Evolutionary conservation across 1,139 yeast genomes (phyloP).

Genomic region (Hemisphaericaspora subhashii): DNA sequence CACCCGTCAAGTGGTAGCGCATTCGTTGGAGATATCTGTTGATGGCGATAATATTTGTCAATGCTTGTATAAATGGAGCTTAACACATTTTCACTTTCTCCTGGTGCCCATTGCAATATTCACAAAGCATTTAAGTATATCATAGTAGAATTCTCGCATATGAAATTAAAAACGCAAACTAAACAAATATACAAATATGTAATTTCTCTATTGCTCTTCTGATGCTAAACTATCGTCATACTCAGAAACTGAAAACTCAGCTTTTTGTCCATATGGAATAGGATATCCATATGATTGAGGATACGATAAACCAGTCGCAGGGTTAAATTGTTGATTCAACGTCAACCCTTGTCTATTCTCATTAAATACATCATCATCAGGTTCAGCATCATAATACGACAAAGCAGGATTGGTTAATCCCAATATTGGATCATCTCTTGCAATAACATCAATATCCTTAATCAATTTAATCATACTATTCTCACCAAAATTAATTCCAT

Average conservation of each 20-base stretch:
- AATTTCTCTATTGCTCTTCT: conserved; percentile 1
- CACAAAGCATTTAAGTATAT: too few relatives aligned
- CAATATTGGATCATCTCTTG: conserved; percentile 42
- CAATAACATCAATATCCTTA: conserved; percentile 48
- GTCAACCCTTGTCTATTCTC: conserved; percentile 29
- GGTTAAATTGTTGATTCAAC: conserved; percentile 19
- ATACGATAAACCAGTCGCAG: not conserved
- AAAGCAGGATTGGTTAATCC: conserved; percentile 47
- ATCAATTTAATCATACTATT: conserved; percentile 55
- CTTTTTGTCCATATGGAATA: conserved; percentile 4
- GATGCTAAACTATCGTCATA: conserved; percentile 11
- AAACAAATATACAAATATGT: not conserved
- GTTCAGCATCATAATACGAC: conserved; percentile 39
- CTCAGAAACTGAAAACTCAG: conserved; percentile 10
- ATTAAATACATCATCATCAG: conserved; percentile 32
- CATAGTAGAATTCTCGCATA: too few relatives aligned
- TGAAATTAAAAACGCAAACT: not conserved
- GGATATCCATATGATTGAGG: too few relatives aligned
- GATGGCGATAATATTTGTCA: too few relatives aligned
- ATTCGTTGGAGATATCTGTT: too few relatives aligned
- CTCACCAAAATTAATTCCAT: conserved; percentile 67
- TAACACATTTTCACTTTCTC: too few relatives aligned
- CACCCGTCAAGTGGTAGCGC: too few relatives aligned
- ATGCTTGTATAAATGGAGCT: too few relatives aligned
- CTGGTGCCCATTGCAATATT: too few relatives aligned